A percentile compares a stretch with the other conserved stretches of the same genome.
Evolutionary conservation across 768 basidiomycete species (phyloP).

Genomic region (Boletus vermiculosoides): DNA sequence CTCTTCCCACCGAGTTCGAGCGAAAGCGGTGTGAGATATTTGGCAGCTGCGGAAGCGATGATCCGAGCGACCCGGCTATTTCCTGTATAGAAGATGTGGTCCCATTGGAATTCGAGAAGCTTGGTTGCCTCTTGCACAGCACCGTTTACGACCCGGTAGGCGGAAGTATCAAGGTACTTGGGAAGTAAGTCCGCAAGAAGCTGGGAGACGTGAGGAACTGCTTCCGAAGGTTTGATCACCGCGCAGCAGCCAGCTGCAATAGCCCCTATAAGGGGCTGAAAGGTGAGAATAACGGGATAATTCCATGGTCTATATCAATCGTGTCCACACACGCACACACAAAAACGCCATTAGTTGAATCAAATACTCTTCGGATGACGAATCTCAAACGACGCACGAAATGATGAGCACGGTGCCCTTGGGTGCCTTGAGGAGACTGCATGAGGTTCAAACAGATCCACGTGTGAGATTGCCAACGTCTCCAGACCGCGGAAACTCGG

Average conservation of each 20-base stretch:
- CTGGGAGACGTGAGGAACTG: constrained; percentile 43
- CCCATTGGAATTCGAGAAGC: constrained; percentile 31
- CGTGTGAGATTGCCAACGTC: neutral
- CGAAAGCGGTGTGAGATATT: constrained; percentile 35
- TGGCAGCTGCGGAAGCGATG: constrained; percentile 25
- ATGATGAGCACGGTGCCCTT: constrained; percentile 65
- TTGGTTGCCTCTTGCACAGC: constrained; percentile 39
- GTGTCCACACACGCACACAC: neutral
- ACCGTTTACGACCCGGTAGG: constrained; percentile 55
- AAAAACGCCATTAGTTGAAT: neutral
- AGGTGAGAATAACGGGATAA: constrained; percentile 53
- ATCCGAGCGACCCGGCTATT: constrained; percentile 29
- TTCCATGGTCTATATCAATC: constrained; percentile 56
- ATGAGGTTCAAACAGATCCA: neutral
- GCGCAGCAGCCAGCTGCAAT: constrained; percentile 74
- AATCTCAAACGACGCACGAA: constrained; percentile 40
- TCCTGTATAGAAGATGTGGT: constrained; percentile 41
- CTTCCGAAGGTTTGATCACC: constrained; percentile 66
- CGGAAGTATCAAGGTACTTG: constrained; percentile 50
- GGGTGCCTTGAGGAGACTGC: constrained; percentile 47
- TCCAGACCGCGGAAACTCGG: neutral
- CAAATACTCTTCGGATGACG: no score
- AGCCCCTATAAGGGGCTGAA: constrained; percentile 65
- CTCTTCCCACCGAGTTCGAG: constrained; percentile 42
- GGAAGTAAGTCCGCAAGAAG: constrained; percentile 56